Base-by-base conservation (phyloP, 2,329 filamentous ascomycete species). In the Fusarium agapanthi region DNA sequence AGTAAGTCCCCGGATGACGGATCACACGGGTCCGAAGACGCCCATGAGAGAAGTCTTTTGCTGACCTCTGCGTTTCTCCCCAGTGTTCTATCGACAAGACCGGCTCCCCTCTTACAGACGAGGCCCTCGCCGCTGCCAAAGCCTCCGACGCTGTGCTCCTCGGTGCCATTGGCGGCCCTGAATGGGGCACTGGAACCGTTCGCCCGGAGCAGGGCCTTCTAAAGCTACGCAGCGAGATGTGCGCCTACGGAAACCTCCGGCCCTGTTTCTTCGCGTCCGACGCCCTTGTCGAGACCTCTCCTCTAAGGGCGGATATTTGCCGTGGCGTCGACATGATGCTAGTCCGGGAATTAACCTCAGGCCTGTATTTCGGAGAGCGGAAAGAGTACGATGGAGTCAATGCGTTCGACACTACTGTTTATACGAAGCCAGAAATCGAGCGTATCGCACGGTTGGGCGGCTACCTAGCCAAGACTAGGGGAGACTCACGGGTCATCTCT, bases 261-360 rank as follows among this genome's bases (percentile, higher is more conserved):
- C 95, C 95, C 13, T 98, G 95, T 88, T 97, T 94, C 88, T 98
- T 99, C 85, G 94, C 95, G 57, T 95, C 95, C 3, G 93, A 95
- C 59, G 89, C 91, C 28, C 91, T 98, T 56, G 91, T 98, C 79
- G 91, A 95, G 55, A 89, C 88, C 79, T 98, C 95, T 15, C 95
- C 95, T 0, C 90, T 98, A 72, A 97, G 97, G 84, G 91, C 93
- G 61, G 89, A 92, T 6, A 88, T 98, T 71, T 97, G 94, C 88
- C 89, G 90, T 72, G 95, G 93, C 78, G 95, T 93, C 76, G 93
- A 98, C 87, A 94, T 98, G 84, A 94, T 93, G 84, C 92, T 99
- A 79, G 92, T 98, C 71, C 93, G 96, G 54, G 96, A 98, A 84
- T 84, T 98, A 58, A 98, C 95, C 0, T 93, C 94, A 26, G 95